These are phyloP conservation scores for Tricholoma furcatifolium DNA, from an alignment of 768 basidiomycete species.

Conservation along the genomic window DNA sequence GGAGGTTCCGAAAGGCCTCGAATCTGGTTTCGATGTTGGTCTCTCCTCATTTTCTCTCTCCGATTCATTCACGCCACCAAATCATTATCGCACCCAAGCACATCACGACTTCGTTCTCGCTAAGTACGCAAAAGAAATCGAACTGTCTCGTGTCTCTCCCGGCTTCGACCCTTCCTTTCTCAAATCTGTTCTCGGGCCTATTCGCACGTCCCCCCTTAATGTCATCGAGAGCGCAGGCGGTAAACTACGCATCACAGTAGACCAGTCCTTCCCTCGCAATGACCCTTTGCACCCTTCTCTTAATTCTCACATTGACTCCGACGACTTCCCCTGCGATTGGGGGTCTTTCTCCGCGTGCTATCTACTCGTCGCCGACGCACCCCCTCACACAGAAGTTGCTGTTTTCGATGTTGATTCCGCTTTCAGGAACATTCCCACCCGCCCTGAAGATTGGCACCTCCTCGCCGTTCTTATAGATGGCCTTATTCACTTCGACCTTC, in stretches of 20 bases:
- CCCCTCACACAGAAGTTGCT: too few species aligned
- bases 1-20: too few species aligned
- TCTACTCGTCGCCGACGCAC: slow-evolving; percentile 6
- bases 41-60: slow-evolving; percentile 4
- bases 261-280: slow-evolving; percentile 25
- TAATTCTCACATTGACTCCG: too few species aligned
- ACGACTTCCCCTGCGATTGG: slow-evolving; percentile 7
- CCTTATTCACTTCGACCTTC: slow-evolving; percentile 8
- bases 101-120: slow-evolving; percentile 10
- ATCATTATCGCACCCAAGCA: slow-evolving; percentile 7
- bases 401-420: slow-evolving; percentile 8
- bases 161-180: too few species aligned
- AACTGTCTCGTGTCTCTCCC: too few species aligned
- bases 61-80: too few species aligned
- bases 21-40: slow-evolving; percentile 19
- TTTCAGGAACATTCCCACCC: slow-evolving; percentile 1
- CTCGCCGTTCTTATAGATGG: background rate
- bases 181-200: too few species aligned
- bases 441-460: background rate
- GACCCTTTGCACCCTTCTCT: too few species aligned
- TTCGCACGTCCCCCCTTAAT: too few species aligned
- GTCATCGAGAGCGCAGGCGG: too few species aligned
- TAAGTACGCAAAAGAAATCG: slow-evolving; percentile 16
- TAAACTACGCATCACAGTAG: slow-evolving; percentile 23
- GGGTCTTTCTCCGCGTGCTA: slow-evolving; percentile 8